Evolutionary conservation across 257 asterid species (phyloP), one percentile per base, ranked within the genome.

Genomic region (Haberlea rhodopensis): DNA sequence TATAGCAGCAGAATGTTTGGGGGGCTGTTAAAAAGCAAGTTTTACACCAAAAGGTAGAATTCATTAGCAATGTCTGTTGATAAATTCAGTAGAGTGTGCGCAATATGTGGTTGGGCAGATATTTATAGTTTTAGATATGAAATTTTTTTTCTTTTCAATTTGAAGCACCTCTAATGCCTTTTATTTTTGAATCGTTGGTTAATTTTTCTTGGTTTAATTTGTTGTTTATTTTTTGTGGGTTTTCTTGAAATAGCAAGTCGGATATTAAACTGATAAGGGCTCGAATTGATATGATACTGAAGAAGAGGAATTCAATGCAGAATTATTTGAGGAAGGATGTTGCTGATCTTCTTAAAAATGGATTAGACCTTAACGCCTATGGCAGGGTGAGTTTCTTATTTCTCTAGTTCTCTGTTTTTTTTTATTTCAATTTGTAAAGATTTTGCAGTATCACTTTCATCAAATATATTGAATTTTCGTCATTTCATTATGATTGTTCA

Each of bases 271-370:
- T 68, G 85, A 81, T 83, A 0, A 76, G 73, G 75, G 59, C 84
- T 2, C 77, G 97, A 60, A 69, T 85, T 15, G 95, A 85, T 53
- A 62, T 83, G 66, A 81, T 87, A 51, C 72, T 58, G 85, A 82
- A 76, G 82, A 92, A 81, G 78, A 84, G 96, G 63, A 85, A 77
- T 37, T 95, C 97, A 69, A 82, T 81, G 75, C 81, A 77, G 80
- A 89, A 76, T 75, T 92, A 76, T 71, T 72, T 87, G 81, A 87
- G 79, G 78, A 89, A 76, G 60, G 98, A 92, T 53, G 55, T 89
- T 64, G 76, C 81, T 27, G 95, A 87, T 75, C 95, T 89, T 51
- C 89, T 92, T 25, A 85, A 45, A 62, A 78, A 75, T 78, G 88
- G 83, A 22, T 64, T 82, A 53, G 94, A 85, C 70, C 6, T 26